These are phyloP conservation scores for Phaseolus lunatus DNA, from an alignment of 306 rosid species.

Conservation along the genomic window DNA sequence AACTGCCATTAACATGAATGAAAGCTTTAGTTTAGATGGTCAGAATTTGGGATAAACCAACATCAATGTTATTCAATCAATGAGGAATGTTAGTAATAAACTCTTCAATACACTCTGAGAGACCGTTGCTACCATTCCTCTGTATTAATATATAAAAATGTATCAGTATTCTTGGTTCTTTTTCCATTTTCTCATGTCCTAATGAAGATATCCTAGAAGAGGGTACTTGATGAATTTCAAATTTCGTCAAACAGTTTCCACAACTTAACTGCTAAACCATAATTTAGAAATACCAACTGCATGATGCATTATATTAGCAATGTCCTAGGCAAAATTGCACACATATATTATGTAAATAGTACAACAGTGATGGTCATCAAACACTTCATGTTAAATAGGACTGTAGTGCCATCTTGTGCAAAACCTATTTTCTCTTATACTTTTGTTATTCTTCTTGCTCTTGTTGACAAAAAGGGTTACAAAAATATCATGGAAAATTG, in stretches of 20 bases:
- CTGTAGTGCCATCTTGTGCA: neutral
- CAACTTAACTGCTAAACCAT: constrained; percentile 10
- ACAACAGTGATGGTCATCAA: neutral
- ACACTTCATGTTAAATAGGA: neutral
- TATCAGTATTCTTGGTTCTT: no score
- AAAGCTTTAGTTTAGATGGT: neutral
- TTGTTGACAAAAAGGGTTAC: constrained; percentile 64
- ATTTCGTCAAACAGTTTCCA: neutral
- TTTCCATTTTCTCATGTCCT: no score
- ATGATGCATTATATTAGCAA: constrained; percentile 15
- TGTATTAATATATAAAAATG: no score
- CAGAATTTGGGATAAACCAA: neutral
- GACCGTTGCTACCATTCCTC: no score
- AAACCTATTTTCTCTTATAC: constrained; percentile 1
- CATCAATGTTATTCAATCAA: neutral
- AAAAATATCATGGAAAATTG: constrained; percentile 82
- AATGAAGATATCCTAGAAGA: no score
- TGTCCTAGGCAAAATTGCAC: neutral
- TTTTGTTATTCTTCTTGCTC: constrained; percentile 1
- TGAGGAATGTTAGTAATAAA: no score
- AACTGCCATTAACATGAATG: neutral
- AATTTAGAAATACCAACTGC: constrained; percentile 6
- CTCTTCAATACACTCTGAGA: no score
- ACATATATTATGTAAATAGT: neutral
- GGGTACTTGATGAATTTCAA: neutral